Conservation (phyloP, 2,329 filamentous ascomycete species). For the Fusarium sp. region DNA sequence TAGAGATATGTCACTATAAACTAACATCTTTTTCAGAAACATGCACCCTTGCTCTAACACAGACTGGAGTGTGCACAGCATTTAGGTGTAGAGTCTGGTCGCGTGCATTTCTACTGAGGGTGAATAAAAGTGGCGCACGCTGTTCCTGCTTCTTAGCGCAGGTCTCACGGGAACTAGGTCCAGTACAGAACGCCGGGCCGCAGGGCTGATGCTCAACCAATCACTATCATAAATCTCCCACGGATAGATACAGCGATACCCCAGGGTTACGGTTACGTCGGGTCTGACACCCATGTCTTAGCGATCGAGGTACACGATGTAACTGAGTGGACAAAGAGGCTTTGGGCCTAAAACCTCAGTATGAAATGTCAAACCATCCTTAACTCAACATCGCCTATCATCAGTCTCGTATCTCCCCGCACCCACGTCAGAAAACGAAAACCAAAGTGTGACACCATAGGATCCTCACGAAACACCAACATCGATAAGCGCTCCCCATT, state of each 20-base stretch:
- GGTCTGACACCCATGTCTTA: neutral
- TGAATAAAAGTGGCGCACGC: conserved; percentile 1
- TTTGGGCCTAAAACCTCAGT: neutral
- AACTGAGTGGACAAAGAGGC: conserved; percentile 8
- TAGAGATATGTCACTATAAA: neutral
- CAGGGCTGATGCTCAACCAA: conserved; percentile 19
- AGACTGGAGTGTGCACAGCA: neutral
- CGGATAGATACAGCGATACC: neutral
- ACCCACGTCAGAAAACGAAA: neutral
- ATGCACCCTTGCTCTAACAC: neutral
- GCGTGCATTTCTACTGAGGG: neutral
- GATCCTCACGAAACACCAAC: conserved; percentile 15
- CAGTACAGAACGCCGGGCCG: neutral
- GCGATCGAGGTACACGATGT: neutral
- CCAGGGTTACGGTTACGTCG: neutral
- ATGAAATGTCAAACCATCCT: neutral
- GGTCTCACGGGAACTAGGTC: conserved; percentile 13
- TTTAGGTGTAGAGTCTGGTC: neutral
- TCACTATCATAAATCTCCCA: neutral
- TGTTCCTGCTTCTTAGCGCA: conserved; percentile 30
- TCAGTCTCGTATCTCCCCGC: neutral
- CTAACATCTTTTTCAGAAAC: neutral
- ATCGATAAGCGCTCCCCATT: conserved; percentile 6
- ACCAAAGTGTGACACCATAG: conserved; percentile 10
- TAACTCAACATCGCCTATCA: neutral